These are phyloP conservation scores for Drosera spatulata DNA, from an alignment of 179 eudicot genomes.

Conservation along the genomic window DNA sequence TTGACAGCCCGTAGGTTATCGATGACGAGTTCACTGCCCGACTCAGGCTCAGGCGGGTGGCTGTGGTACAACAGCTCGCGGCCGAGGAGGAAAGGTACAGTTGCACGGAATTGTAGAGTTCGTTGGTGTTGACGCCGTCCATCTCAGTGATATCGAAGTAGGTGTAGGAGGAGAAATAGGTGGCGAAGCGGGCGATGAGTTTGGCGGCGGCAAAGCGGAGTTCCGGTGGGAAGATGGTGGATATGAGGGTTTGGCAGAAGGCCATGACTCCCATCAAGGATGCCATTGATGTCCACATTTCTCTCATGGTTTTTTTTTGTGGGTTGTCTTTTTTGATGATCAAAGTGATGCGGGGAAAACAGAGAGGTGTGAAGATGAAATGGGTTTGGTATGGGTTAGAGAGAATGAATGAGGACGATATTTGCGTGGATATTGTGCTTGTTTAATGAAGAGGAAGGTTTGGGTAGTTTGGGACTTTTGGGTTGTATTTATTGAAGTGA, in stretches of 20 bases:
- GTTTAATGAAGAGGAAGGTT: too few species aligned
- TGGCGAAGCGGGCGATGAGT: constrained; percentile 38
- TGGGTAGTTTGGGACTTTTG: too few species aligned
- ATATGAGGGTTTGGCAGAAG: constrained; percentile 59
- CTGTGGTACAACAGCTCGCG: constrained; percentile 13
- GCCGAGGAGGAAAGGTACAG: constrained; percentile 62
- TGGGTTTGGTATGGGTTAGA: too few species aligned
- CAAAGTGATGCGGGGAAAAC: too few species aligned
- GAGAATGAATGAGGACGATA: too few species aligned
- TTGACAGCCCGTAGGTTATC: constrained; percentile 66
- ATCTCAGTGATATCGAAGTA: constrained; percentile 91
- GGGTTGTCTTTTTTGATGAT: too few species aligned
- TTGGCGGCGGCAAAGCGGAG: constrained; percentile 50
- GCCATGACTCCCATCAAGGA: constrained; percentile 84
- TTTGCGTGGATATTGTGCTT: too few species aligned
- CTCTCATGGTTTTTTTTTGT: constrained; percentile 34
- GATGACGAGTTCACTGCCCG: constrained; percentile 64
- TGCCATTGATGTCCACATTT: constrained; percentile 77
- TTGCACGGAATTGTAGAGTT: constrained; percentile 88
- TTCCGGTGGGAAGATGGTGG: constrained; percentile 68
- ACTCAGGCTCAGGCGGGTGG: constrained; percentile 49
- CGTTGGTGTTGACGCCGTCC: constrained; percentile 96
- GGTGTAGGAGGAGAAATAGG: constrained; percentile 55
- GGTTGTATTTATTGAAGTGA: too few species aligned
- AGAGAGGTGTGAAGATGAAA: too few species aligned